Percentiles rank a stretch among this genome's conserved stretches.
Conservation (phyloP, 768 basidiomycete species). For the Leccinum subtestaceum region DNA sequence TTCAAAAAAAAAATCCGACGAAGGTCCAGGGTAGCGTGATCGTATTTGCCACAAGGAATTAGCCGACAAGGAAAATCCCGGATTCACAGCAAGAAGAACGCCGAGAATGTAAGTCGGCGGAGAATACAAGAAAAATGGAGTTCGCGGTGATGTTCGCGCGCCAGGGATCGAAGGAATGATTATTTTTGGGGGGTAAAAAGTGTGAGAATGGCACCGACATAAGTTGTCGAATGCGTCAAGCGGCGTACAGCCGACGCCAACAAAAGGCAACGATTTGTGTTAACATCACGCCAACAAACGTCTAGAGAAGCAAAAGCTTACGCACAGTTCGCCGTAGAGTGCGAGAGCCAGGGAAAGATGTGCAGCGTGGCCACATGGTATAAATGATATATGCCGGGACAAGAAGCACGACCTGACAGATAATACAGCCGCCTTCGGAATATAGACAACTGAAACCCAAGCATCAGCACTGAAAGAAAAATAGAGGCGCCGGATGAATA, state of each 20-base stretch:
- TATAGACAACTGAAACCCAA: slow-evolving; percentile 51
- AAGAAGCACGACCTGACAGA: slow-evolving; percentile 57
- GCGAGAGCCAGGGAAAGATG: slow-evolving; percentile 62
- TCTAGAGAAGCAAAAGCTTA: slow-evolving; percentile 8
- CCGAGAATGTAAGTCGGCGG: slow-evolving; percentile 9
- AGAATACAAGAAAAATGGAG: slow-evolving; percentile 16
- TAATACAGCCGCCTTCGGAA: slow-evolving; percentile 60
- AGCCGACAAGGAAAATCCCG: slow-evolving; percentile 25
- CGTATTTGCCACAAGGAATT: slow-evolving; percentile 9
- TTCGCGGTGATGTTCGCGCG: slow-evolving; percentile 22
- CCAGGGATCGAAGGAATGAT: slow-evolving; percentile 10
- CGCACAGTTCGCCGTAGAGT: slow-evolving; percentile 65
- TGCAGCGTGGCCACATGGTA: slow-evolving; percentile 55
- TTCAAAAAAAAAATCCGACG: slow-evolving; percentile 3
- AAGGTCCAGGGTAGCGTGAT: slow-evolving; percentile 7
- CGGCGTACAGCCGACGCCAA: slow-evolving; percentile 15
- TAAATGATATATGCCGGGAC: slow-evolving; percentile 40
- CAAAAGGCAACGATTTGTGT: slow-evolving; percentile 1
- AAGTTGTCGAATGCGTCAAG: slow-evolving; percentile 6
- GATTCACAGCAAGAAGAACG: slow-evolving; percentile 18
- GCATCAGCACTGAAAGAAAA: slow-evolving; percentile 5
- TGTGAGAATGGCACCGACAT: slow-evolving; percentile 13
- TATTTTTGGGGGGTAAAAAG: slow-evolving; percentile 17
- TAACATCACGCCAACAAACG: slow-evolving; percentile 6
- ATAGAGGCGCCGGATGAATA: neutral